phyloP scores from a whole-genome alignment of 169 alveolate species.

The Plasmodium gaboni region DNA sequence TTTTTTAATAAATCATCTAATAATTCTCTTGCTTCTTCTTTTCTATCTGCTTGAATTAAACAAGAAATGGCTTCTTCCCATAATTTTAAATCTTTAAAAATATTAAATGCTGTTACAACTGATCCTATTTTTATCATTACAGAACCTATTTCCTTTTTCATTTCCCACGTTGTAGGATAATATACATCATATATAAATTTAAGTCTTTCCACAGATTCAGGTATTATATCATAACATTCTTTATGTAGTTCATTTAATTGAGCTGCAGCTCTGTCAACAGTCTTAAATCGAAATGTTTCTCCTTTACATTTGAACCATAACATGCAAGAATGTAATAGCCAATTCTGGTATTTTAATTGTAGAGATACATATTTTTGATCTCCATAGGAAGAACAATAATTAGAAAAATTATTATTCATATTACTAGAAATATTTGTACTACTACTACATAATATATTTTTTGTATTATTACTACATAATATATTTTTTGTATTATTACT shows the following conservation, averaged over 20 bases:
- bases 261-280: constrained; percentile 83
- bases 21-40: constrained; percentile 84
- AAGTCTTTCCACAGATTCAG: constrained; percentile 72
- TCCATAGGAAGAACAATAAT: no score
- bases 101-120: constrained; percentile 80
- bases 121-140: constrained; percentile 84
- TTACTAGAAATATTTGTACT: no score
- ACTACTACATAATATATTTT: no score
- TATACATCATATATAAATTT: constrained; percentile 80
- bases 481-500: no score
- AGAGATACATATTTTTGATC: neutral
- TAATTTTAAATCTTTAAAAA: constrained; percentile 83
- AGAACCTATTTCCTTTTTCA: constrained; percentile 82
- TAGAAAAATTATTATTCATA: no score
- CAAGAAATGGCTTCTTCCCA: constrained; percentile 88
- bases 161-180: constrained; percentile 83
- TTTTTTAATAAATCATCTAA: constrained; percentile 74
- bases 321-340: constrained; percentile 81
- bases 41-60: constrained; percentile 81
- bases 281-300: constrained; percentile 80
- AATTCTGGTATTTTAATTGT: constrained; percentile 66
- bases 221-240: constrained; percentile 67
- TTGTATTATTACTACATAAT: no score
- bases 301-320: constrained; percentile 84
- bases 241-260: constrained; percentile 82